These are phyloP conservation scores for Colletotrichum simmondsii DNA, from an alignment of 2,329 filamentous ascomycete species.

Conservation along the genomic window DNA sequence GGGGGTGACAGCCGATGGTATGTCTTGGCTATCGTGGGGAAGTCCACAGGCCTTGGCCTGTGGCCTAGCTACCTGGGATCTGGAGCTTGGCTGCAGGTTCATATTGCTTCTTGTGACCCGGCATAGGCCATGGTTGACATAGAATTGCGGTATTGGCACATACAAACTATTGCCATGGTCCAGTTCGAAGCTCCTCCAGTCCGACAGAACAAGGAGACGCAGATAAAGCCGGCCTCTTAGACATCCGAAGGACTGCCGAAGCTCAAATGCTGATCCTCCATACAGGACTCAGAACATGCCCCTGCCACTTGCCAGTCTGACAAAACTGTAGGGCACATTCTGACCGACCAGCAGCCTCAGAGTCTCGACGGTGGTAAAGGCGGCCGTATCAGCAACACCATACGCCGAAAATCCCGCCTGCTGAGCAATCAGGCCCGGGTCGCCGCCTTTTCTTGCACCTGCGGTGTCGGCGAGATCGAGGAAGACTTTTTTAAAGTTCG, in stretches of 20 bases:
- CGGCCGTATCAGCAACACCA: conserved; percentile 81
- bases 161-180: background rate
- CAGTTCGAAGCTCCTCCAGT: background rate
- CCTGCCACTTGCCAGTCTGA: conserved; percentile 73
- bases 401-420: conserved; percentile 84
- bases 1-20: conserved; percentile 14
- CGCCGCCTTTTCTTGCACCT: conserved; percentile 69
- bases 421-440: conserved; percentile 77
- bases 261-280: background rate
- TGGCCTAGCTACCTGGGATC: background rate
- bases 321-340: conserved; percentile 90
- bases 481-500: conserved; percentile 74
- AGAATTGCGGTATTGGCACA: background rate
- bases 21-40: conserved; percentile 18
- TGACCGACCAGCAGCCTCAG: conserved; percentile 82
- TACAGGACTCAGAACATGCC: conserved; percentile 54
- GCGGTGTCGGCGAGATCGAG: conserved; percentile 78
- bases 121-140: background rate
- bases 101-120: background rate
- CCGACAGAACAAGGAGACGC: background rate
- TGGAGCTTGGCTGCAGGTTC: conserved; percentile 1
- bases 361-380: conserved; percentile 87
- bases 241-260: background rate
- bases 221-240: background rate
- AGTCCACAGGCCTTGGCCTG: conserved; percentile 1